Conservation (phyloP, 306 rosid species). For the Citrullus colocynthis region DNA sequence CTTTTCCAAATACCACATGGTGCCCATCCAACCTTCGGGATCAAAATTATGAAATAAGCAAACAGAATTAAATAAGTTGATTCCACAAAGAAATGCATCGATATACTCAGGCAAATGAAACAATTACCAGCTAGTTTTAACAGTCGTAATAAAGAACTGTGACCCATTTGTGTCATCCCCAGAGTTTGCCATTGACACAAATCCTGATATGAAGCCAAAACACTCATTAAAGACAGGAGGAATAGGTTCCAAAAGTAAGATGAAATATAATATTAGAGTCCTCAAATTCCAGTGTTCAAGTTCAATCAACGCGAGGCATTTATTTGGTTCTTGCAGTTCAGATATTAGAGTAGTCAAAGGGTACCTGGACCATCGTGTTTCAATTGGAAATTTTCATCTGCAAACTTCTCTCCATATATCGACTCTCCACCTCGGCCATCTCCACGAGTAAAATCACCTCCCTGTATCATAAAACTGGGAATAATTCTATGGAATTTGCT, state of each 20-base stretch:
- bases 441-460: slow-evolving; percentile 76
- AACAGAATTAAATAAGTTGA: neutral
- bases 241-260: neutral
- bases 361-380: slow-evolving; percentile 74
- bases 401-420: slow-evolving; percentile 59
- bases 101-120: neutral
- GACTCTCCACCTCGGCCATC: slow-evolving; percentile 91
- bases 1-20: slow-evolving; percentile 55
- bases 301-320: neutral
- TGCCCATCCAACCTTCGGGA: slow-evolving; percentile 67
- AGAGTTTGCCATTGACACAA: slow-evolving; percentile 78
- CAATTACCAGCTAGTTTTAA: slow-evolving; percentile 65
- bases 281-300: neutral
- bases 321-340: neutral
- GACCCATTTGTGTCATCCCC: slow-evolving; percentile 90
- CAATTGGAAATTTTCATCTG: slow-evolving; percentile 68
- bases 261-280: neutral
- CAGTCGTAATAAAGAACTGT: slow-evolving; percentile 77
- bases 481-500: slow-evolving; percentile 75
- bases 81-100: neutral
- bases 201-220: slow-evolving; percentile 29
- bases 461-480: slow-evolving; percentile 80
- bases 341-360: slow-evolving; percentile 1
- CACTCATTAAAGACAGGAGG: neutral
- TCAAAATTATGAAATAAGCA: slow-evolving; percentile 8